Evolutionary conservation across 208 protist genomes (phyloP).

Genomic region (Trypanosoma brucei): DNA sequence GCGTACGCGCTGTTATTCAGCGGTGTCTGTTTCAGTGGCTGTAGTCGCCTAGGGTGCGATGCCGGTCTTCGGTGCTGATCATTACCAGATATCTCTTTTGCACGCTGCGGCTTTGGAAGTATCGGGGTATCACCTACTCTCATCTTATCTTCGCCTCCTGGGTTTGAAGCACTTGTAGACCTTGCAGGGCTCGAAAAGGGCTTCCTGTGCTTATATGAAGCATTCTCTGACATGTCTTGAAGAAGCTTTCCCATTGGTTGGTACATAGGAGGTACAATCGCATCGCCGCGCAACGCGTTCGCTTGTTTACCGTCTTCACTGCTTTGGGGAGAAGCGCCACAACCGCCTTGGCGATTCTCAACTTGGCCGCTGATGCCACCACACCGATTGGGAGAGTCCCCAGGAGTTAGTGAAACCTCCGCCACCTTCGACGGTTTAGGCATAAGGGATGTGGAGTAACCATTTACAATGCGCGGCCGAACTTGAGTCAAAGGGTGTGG

Average conservation of each 20-base stretch:
- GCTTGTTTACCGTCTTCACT: background rate
- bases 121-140: background rate
- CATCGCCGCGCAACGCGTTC: background rate
- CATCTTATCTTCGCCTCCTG: background rate
- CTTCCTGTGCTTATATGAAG: background rate
- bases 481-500: constrained; percentile 5
- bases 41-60: background rate
- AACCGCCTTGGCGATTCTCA: background rate
- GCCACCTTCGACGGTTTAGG: constrained; percentile 3
- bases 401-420: background rate
- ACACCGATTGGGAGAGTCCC: background rate
- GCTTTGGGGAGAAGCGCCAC: background rate
- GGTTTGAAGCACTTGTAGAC: background rate
- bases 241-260: constrained; percentile 4
- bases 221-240: background rate
- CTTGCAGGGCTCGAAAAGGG: background rate
- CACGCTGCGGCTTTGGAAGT: background rate
- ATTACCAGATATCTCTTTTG: background rate
- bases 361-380: background rate
- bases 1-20: too few relatives aligned
- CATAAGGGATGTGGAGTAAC: background rate
- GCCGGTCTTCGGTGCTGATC: background rate
- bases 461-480: constrained; percentile 8
- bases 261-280: constrained; percentile 1
- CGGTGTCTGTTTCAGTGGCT: background rate